Evolutionary conservation across 768 basidiomycete species (phyloP).

Genomic region (Russula sp.): DNA sequence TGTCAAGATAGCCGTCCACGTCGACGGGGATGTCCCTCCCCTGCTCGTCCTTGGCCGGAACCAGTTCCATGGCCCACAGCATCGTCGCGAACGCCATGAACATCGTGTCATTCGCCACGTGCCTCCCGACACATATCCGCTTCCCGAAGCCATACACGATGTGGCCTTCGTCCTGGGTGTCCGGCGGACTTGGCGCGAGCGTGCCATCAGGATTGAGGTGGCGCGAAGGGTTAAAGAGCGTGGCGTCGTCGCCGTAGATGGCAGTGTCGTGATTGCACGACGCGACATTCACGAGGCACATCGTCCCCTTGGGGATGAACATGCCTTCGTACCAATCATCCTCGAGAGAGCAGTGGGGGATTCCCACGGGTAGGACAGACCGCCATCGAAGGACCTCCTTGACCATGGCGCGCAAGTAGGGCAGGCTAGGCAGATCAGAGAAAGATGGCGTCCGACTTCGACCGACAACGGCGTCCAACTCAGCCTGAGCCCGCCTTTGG

Average conservation of each 20-base stretch:
- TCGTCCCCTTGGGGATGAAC: constrained; percentile 35
- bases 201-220: constrained; percentile 28
- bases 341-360: constrained; percentile 22
- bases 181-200: constrained; percentile 22
- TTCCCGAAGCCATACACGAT: constrained; percentile 30
- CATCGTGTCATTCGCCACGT: constrained; percentile 32
- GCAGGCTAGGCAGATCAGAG: constrained; percentile 22
- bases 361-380: constrained; percentile 21
- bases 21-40: constrained; percentile 20
- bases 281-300: constrained; percentile 30
- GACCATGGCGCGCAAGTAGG: constrained; percentile 26
- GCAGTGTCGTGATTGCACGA: constrained; percentile 29
- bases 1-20: constrained; percentile 15
- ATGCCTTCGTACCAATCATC: constrained; percentile 31
- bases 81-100: constrained; percentile 33
- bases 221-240: constrained; percentile 27
- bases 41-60: constrained; percentile 11
- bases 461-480: constrained; percentile 26
- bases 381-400: constrained; percentile 25
- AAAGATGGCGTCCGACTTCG: constrained; percentile 20
- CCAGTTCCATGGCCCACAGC: constrained; percentile 28
- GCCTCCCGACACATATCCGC: constrained; percentile 32
- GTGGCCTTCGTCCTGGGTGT: constrained; percentile 32
- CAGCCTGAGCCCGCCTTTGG: constrained; percentile 24
- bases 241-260: constrained; percentile 28